Evolutionary conservation across 306 rosid species (phyloP).

Genomic region (Begonia masoniana): DNA sequence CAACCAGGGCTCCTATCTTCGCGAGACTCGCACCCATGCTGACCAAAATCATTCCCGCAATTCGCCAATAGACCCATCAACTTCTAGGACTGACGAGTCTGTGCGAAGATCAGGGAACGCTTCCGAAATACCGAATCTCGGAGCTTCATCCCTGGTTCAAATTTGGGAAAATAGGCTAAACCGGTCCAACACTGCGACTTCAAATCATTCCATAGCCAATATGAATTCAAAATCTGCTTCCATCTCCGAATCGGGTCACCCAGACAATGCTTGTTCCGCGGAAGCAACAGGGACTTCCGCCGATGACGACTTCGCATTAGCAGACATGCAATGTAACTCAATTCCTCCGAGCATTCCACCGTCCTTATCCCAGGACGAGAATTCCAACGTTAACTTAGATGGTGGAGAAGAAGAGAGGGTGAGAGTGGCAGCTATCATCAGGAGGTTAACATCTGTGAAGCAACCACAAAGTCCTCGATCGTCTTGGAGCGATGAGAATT

Average conservation of each 20-base stretch:
- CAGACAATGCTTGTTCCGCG: slow-evolving; percentile 12
- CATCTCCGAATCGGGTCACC: not conserved
- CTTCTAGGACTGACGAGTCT: too few relatives aligned
- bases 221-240: not conserved
- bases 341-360: slow-evolving; percentile 18
- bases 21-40: not conserved
- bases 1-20: too few relatives aligned
- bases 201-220: not conserved
- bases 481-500: slow-evolving; percentile 21
- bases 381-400: slow-evolving; percentile 11
- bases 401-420: slow-evolving; percentile 41
- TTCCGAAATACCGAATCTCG: slow-evolving; percentile 21
- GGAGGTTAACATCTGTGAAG: slow-evolving; percentile 29
- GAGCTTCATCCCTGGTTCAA: slow-evolving; percentile 80
- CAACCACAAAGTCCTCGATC: slow-evolving; percentile 13
- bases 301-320: slow-evolving; percentile 9
- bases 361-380: slow-evolving; percentile 14
- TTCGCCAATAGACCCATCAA: too few relatives aligned
- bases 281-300: slow-evolving; percentile 7
- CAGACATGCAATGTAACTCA: slow-evolving; percentile 34
- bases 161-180: slow-evolving; percentile 85
- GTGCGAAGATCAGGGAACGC: slow-evolving; percentile 7
- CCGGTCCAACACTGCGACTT: slow-evolving; percentile 12
- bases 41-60: too few relatives aligned
- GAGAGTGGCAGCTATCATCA: slow-evolving; percentile 56